Evolutionary conservation across 2,329 filamentous ascomycete species (phyloP), one percentile per base, ranked within the genome.

Genomic region (Cyphellophora europaea): DNA sequence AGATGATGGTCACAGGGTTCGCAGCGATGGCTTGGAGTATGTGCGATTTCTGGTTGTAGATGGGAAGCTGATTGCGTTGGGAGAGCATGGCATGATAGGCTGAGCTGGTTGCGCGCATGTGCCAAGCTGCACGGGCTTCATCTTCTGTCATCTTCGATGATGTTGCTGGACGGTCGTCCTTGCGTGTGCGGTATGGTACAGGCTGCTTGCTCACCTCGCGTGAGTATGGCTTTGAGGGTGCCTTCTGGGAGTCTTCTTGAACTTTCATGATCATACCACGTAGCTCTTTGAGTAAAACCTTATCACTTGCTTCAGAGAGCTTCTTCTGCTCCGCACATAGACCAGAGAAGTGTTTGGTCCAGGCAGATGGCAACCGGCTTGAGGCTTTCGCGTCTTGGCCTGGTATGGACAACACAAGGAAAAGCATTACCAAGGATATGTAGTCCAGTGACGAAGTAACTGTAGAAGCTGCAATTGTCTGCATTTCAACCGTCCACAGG

Each of bases 1-100:
- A 96, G 18, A 98, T 75, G 40, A 98, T 95, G 6, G 91, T 79
- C 6, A 93, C 82, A 51, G 91, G 88, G 45, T 93, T 74, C 14
- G 73, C 68, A 30, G 85, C 79, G 18, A 98, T 79, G 2, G 83
- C 74, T 16, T 75, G 68, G 10, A 96, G 63, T 5, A 95, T 86
- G 32, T 85, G 72, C 10, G 83, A 66, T 46, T 79, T 80, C 56
- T 91, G 95, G 10, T 74, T 70, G 74, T 83, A 95, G 67, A 98
- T 94, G 0, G 91, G 91, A 12, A 98, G 71, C 49, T 82, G 82
- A 67, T 77, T 79, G 37, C 91, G 78, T 19, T 71, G 77, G 54
- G 72, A 61, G 57, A 89, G 69, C 91, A 98, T 96, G 5, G 67
- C 66, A 48, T 86, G 79, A 51, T 83, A 96, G 32, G 41, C 33